Evolutionary conservation across 2,329 filamentous ascomycete species (phyloP).

Genomic region (Juglanconis sp.): DNA sequence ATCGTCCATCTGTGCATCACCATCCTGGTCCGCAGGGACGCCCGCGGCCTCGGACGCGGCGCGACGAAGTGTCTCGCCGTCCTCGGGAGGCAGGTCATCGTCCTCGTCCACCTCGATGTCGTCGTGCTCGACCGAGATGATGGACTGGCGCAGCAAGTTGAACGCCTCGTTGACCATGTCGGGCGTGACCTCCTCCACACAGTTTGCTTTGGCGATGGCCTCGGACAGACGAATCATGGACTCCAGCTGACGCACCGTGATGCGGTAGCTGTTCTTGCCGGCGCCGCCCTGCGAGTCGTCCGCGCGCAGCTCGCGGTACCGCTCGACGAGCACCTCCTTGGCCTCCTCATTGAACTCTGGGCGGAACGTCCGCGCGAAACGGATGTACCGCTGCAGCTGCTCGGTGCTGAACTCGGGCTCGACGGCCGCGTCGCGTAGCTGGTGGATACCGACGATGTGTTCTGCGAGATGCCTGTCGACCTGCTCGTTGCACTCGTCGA

Average conservation of each 20-base stretch:
- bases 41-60: slow-evolving; percentile 49
- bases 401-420: slow-evolving; percentile 94
- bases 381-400: slow-evolving; percentile 94
- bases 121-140: slow-evolving; percentile 97
- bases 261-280: slow-evolving; percentile 92
- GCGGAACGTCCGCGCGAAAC: slow-evolving; percentile 90
- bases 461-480: slow-evolving; percentile 88
- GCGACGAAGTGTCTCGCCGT: slow-evolving; percentile 43
- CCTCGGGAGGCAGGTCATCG: slow-evolving; percentile 35
- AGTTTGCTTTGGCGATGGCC: slow-evolving; percentile 98
- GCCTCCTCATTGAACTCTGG: slow-evolving; percentile 89
- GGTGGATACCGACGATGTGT: slow-evolving; percentile 93
- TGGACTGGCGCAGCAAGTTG: slow-evolving; percentile 86
- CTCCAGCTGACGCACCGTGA: slow-evolving; percentile 94
- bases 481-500: slow-evolving; percentile 92
- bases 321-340: slow-evolving; percentile 78
- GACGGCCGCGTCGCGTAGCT: slow-evolving; percentile 86
- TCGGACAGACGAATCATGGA: slow-evolving; percentile 93
- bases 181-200: slow-evolving; percentile 81
- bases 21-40: slow-evolving; percentile 44
- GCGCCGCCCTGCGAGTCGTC: slow-evolving; percentile 94
- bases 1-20: slow-evolving; percentile 41
- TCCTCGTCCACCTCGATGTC: slow-evolving; percentile 84
- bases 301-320: slow-evolving; percentile 91
- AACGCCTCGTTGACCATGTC: slow-evolving; percentile 90